phyloP scores from a whole-genome alignment of 495 filamentous ascomycete species.

The Aspergillus asperescens region DNA sequence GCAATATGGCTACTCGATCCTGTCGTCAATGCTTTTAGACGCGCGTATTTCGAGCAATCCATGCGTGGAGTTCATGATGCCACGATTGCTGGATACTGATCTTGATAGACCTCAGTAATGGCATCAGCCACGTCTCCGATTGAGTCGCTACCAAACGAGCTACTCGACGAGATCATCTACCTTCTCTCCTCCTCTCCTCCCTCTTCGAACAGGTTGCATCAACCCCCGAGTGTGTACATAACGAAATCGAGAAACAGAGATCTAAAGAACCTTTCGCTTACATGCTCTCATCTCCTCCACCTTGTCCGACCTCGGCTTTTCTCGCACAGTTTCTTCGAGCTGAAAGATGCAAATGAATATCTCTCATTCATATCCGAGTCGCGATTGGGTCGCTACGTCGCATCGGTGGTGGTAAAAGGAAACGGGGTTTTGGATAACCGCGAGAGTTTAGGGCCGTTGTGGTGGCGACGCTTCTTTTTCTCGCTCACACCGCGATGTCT shows the following conservation, averaged over 20 bases:
- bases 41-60: neutral
- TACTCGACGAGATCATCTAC: slow-evolving; percentile 37
- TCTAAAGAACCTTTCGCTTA: slow-evolving; percentile 33
- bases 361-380: slow-evolving; percentile 24
- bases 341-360: slow-evolving; percentile 27
- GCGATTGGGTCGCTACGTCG: slow-evolving; percentile 28
- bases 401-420: slow-evolving; percentile 27
- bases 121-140: slow-evolving; percentile 14
- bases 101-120: slow-evolving; percentile 13
- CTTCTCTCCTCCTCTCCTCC: slow-evolving; percentile 27
- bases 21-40: neutral
- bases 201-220: slow-evolving; percentile 23
- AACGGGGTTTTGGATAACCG: slow-evolving; percentile 6
- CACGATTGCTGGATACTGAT: neutral
- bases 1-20: too few species aligned
- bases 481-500: slow-evolving; percentile 29
- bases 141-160: slow-evolving; percentile 36
- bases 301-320: slow-evolving; percentile 34
- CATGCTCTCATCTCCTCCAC: slow-evolving; percentile 24
- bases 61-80: neutral
- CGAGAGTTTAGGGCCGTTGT: slow-evolving; percentile 17
- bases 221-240: slow-evolving; percentile 21
- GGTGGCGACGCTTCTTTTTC: slow-evolving; percentile 31
- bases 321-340: slow-evolving; percentile 27
- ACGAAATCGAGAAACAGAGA: slow-evolving; percentile 18